Evolutionary conservation across 805 yeast genomes (phyloP).

Genomic region (Clavispora fructus): DNA sequence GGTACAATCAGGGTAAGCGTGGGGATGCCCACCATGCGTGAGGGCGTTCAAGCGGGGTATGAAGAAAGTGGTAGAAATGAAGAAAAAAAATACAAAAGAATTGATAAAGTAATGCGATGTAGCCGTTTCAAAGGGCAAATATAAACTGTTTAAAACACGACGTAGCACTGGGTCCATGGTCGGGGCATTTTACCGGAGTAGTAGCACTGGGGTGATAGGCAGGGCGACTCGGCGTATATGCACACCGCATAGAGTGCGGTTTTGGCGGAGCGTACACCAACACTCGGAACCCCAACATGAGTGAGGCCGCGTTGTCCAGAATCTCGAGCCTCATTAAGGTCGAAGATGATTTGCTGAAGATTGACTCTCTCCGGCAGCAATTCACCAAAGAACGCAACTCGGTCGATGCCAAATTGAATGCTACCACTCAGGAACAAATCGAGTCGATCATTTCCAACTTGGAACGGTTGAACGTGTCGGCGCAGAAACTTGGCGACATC

Average conservation of each 20-base stretch:
- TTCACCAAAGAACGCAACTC: conserved; percentile 65
- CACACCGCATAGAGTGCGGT: not conserved
- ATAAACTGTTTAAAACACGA: too few relatives aligned
- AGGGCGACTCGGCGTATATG: not conserved
- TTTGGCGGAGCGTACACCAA: not conserved
- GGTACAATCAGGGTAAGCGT: conserved; percentile 8
- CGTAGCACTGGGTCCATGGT: too few relatives aligned
- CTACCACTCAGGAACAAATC: conserved; percentile 63
- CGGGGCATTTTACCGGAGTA: too few relatives aligned
- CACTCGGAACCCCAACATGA: conserved; percentile 18
- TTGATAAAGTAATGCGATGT: not conserved
- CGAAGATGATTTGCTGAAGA: conserved; percentile 52
- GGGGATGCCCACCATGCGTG: not conserved
- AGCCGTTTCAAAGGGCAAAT: too few relatives aligned
- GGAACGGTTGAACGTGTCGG: conserved; percentile 43
- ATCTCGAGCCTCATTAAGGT: conserved; percentile 35
- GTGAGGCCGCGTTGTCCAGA: conserved; percentile 37
- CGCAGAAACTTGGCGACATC: conserved; percentile 29
- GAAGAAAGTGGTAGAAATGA: not conserved
- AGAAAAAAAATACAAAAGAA: not conserved
- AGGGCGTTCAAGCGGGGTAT: not conserved
- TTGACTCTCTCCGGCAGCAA: conserved; percentile 49
- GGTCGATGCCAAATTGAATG: conserved; percentile 67
- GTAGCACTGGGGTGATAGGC: not conserved
- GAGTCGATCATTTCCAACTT: conserved; percentile 52